These are phyloP conservation scores for Geotrichum australiense DNA, from an alignment of 1,139 yeast species.

Conservation along the genomic window DNA sequence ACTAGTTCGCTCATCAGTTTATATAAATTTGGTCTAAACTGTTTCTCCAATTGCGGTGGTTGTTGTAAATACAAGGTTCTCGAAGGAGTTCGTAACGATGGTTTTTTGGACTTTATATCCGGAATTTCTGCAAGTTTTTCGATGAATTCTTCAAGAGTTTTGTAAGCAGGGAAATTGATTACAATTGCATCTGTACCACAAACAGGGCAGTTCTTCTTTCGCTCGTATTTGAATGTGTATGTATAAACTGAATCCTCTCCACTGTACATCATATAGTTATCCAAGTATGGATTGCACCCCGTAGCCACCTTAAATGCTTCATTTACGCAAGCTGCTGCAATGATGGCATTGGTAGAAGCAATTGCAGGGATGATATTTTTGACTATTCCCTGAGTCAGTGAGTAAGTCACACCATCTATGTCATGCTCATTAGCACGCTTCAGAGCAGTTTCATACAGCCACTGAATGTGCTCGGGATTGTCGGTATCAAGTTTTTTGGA, in stretches of 20 bases:
- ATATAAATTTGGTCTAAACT: conserved; percentile 44
- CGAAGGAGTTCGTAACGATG: conserved; percentile 45
- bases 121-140: conserved; percentile 34
- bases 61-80: conserved; percentile 44
- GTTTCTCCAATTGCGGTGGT: conserved; percentile 46
- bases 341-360: conserved; percentile 87
- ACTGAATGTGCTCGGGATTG: conserved; percentile 55
- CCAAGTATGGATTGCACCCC: conserved; percentile 56
- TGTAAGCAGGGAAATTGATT: conserved; percentile 35
- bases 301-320: conserved; percentile 79
- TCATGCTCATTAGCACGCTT: conserved; percentile 56
- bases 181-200: conserved; percentile 51
- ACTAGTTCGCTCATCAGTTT: conserved; percentile 39
- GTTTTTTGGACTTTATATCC: conserved; percentile 41
- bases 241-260: conserved; percentile 75
- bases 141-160: conserved; percentile 46
- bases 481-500: conserved; percentile 58
- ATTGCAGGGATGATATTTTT: conserved; percentile 92
- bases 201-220: conserved; percentile 60
- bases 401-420: conserved; percentile 64
- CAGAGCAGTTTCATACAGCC: conserved; percentile 53
- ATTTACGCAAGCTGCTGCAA: conserved; percentile 87
- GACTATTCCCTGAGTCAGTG: conserved; percentile 76
- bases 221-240: conserved; percentile 59
- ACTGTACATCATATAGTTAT: conserved; percentile 81